Evolutionary conservation across 805 yeast species (phyloP), one percentile per base, ranked within the genome.

Genomic region (Yamadazyma takamatsuzukensis): DNA sequence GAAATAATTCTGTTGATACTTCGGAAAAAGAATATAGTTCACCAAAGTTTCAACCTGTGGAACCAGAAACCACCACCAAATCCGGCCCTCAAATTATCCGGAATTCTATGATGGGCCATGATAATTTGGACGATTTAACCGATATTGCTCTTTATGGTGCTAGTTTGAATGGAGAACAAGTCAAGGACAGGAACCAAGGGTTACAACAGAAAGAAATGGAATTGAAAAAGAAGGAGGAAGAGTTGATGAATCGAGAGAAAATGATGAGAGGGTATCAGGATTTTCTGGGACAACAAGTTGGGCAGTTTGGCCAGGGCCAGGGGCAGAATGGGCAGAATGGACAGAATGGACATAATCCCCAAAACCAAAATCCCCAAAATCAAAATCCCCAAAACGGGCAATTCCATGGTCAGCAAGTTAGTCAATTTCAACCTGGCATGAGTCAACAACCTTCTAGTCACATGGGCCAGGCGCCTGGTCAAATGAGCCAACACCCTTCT

Each of bases 121-220:
- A 51, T 18, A 59, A 53, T 25, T 48, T 64, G 30, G 51, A 55
- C n/a, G 69, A 63, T 37, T 52, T 60, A 18, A 45, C 64, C 3
- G 60, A 60, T 35, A 58, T 64, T 27, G 68, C 66, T 1, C 38
- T 53, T 19, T 64, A 59, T 38, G 68, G 67, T 6, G 67, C 63
- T 16, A 37, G 40, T 4, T 45, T 61, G 34, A 57, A 59, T 33
- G 64, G 55, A 8, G 62, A 59, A 34, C 21, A 19, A 36, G 14
- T 51, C 44, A 30, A 41, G 37, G 29, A 27, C 15, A 27, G 21
- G 36, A 36, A 13, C 42, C 40, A 23, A 19, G 10, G 21, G 21
- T 25, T 48, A 11, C 32, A 38, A 10, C 45, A 47, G 18, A 55
- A 45, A 34, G 61, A 58, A 29, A 21, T 44, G 18, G 61, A 49